phyloP scores from a whole-genome alignment of 176 grass and related monocot species.

The Leersia perrieri region DNA sequence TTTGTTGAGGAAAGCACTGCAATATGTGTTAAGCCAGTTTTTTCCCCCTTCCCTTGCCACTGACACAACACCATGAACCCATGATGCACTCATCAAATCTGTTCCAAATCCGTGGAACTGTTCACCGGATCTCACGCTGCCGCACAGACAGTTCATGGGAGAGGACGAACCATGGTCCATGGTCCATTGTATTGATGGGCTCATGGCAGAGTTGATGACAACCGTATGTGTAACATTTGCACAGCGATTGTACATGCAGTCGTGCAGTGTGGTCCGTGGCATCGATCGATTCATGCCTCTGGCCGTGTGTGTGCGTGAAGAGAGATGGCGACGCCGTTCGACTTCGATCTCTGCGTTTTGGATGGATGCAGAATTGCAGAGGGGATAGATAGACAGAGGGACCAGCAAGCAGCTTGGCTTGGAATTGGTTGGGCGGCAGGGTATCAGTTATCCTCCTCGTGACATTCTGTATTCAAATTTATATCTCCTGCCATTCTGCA shows the following conservation, averaged over 20 bases:
- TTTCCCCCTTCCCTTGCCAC: too few relatives aligned
- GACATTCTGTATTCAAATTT: not conserved
- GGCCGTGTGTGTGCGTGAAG: not conserved
- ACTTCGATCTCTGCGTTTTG: not conserved
- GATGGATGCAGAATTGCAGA: not conserved
- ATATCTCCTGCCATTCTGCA: not conserved
- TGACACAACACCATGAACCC: too few relatives aligned
- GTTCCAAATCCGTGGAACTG: not conserved
- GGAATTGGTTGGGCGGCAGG: constrained; percentile 33
- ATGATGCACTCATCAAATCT: too few relatives aligned
- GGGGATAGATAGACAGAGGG: not conserved
- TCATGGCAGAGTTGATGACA: constrained; percentile 5
- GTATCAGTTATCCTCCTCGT: constrained; percentile 9
- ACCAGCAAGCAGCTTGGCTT: constrained; percentile 15
- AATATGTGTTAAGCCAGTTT: too few relatives aligned
- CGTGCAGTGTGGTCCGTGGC: not conserved
- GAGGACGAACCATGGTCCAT: too few relatives aligned
- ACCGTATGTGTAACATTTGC: too few relatives aligned
- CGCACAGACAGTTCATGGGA: not conserved
- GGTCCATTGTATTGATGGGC: too few relatives aligned
- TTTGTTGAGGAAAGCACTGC: too few relatives aligned
- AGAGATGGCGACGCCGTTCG: not conserved
- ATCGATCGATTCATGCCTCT: not conserved
- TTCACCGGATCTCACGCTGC: constrained; percentile 16
- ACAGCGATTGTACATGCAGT: not conserved